phyloP scores from a whole-genome alignment of 768 basidiomycete genomes.

The Pulveroboletus ravenelii region DNA sequence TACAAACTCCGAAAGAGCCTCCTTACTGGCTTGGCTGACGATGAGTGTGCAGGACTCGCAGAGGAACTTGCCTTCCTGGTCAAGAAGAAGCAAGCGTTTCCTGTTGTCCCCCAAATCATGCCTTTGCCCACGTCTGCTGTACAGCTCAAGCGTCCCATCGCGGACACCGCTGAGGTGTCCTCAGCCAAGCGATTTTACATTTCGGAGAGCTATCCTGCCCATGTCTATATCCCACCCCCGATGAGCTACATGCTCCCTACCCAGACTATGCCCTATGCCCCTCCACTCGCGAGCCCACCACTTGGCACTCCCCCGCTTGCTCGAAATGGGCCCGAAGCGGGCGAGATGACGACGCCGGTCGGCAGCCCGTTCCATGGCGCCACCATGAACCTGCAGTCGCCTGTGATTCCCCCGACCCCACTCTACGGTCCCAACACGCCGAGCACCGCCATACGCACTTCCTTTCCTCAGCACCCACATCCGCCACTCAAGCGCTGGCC shows the following conservation, averaged over 20 bases:
- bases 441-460: constrained; percentile 19
- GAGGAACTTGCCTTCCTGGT: constrained; percentile 52
- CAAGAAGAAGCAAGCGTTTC: constrained; percentile 15
- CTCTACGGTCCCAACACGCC: constrained; percentile 23
- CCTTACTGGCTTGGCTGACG: constrained; percentile 51
- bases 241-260: constrained; percentile 27
- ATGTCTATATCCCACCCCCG: constrained; percentile 27
- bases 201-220: constrained; percentile 24
- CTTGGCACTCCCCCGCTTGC: constrained; percentile 10
- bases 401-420: constrained; percentile 13
- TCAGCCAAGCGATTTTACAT: constrained; percentile 28
- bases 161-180: constrained; percentile 20
- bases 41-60: constrained; percentile 51
- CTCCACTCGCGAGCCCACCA: constrained; percentile 18
- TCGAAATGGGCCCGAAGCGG: constrained; percentile 11
- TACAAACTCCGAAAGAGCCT: constrained; percentile 59
- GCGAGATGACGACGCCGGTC: constrained; percentile 13
- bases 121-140: constrained; percentile 8
- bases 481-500: constrained; percentile 72
- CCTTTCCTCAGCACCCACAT: constrained; percentile 52
- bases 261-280: constrained; percentile 26
- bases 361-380: constrained; percentile 14
- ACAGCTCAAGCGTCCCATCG: constrained; percentile 27
- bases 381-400: constrained; percentile 17
- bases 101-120: neutral